A percentile compares a stretch with the other conserved stretches of the same genome.
phyloP scores from a whole-genome alignment of 306 rosid species.

The Prinsepia uniflora region DNA sequence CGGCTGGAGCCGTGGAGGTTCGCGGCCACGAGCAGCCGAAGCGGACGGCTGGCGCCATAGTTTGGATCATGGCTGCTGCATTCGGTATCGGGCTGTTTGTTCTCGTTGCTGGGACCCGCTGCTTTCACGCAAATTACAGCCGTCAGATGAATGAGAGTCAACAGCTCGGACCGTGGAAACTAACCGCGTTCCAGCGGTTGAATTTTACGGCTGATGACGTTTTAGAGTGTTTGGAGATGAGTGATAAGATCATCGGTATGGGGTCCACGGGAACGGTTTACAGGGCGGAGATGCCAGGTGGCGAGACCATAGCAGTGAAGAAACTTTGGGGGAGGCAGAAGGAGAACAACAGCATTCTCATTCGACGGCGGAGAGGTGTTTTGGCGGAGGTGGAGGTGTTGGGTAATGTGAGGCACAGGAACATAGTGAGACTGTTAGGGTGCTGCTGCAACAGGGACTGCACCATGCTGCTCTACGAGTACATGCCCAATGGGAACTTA shows the following conservation, averaged over 20 bases:
- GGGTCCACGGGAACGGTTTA: constrained; percentile 88
- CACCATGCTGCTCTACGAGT: constrained; percentile 90
- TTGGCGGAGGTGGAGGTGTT: constrained; percentile 90
- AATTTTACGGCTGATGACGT: constrained; percentile 93
- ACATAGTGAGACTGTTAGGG: constrained; percentile 90
- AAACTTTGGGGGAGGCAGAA: constrained; percentile 82
- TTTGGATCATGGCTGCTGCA: constrained; percentile 86
- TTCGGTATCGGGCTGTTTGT: constrained; percentile 83
- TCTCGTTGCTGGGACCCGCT: constrained; percentile 76
- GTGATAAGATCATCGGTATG: constrained; percentile 79
- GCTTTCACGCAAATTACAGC: constrained; percentile 68
- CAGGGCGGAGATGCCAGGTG: constrained; percentile 86
- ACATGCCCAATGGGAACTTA: constrained; percentile 84
- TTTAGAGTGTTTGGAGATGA: constrained; percentile 60
- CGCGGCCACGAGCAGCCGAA: constrained; percentile 46
- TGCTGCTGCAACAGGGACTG: constrained; percentile 86
- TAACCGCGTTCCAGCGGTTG: constrained; percentile 83
- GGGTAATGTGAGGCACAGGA: constrained; percentile 92
- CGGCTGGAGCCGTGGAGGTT: constrained; percentile 31
- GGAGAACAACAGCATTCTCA: constrained; percentile 24
- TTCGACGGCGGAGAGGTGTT: constrained; percentile 79
- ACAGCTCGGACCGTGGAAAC: constrained; percentile 74
- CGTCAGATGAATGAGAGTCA: constrained; percentile 33
- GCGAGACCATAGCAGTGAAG: constrained; percentile 88
- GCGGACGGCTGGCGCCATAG: constrained; percentile 72